phyloP scores from a whole-genome alignment of 108 stramenopile species.

The Conticribra weissflogii region DNA sequence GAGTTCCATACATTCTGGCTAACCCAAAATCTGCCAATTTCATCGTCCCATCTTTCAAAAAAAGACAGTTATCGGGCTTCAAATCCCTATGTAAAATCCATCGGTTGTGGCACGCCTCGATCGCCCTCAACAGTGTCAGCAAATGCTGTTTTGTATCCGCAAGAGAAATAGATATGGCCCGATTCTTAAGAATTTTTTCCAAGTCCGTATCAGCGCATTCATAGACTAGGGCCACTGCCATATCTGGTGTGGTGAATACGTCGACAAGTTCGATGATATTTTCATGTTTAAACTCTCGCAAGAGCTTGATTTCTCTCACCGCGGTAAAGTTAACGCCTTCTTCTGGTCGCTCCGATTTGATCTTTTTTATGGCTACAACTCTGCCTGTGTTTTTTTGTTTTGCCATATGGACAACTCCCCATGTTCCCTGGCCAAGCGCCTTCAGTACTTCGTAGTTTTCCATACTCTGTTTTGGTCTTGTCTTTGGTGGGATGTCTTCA shows the following conservation, averaged over 20 bases:
- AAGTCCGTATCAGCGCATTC: slow-evolving; percentile 92
- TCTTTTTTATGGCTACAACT: slow-evolving; percentile 90
- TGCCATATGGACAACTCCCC: slow-evolving; percentile 92
- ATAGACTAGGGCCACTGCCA: slow-evolving; percentile 87
- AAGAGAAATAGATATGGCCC: slow-evolving; percentile 73
- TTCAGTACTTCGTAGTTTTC: slow-evolving; percentile 85
- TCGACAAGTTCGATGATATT: slow-evolving; percentile 92
- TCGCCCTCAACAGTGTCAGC: slow-evolving; percentile 67
- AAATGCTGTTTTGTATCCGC: slow-evolving; percentile 89
- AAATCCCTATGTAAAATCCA: slow-evolving; percentile 91
- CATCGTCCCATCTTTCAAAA: slow-evolving; percentile 86
- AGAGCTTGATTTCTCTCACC: slow-evolving; percentile 93
- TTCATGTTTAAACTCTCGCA: slow-evolving; percentile 93
- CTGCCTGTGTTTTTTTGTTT: slow-evolving; percentile 88
- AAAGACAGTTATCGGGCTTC: slow-evolving; percentile 85
- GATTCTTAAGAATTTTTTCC: slow-evolving; percentile 87
- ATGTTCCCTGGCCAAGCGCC: slow-evolving; percentile 90
- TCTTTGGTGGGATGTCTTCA: not conserved
- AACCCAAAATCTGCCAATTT: slow-evolving; percentile 92
- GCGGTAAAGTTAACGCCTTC: slow-evolving; percentile 96
- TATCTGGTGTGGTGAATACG: slow-evolving; percentile 85
- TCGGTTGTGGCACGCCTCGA: slow-evolving; percentile 85
- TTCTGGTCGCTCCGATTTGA: slow-evolving; percentile 85
- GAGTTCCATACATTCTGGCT: slow-evolving; percentile 87
- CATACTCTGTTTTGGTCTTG: slow-evolving; percentile 47